These are phyloP conservation scores for Pyrenochaeta sp. DNA, from an alignment of 2,329 filamentous ascomycete genomes.

Conservation along the genomic window DNA sequence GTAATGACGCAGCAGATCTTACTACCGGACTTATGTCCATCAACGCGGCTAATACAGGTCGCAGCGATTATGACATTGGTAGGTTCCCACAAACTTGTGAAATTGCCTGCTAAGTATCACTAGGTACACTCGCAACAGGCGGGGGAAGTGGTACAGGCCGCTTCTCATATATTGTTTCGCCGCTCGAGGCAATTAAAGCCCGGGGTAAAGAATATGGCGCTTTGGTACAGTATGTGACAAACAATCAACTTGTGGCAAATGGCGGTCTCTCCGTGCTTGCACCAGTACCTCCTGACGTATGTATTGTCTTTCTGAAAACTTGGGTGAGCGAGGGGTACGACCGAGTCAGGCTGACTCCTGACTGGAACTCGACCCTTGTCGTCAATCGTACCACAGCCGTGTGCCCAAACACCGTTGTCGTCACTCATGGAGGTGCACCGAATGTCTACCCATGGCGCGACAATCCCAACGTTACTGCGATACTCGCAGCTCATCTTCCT, in stretches of 20 bases:
- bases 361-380: conserved; percentile 51
- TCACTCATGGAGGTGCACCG: conserved; percentile 51
- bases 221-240: conserved; percentile 56
- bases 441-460: conserved; percentile 51
- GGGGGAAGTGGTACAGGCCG: conserved; percentile 53
- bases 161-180: conserved; percentile 48
- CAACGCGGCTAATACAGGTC: too few relatives aligned
- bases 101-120: too few relatives aligned
- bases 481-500: conserved; percentile 50
- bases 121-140: conserved; percentile 54
- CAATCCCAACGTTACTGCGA: conserved; percentile 51
- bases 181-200: conserved; percentile 51
- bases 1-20: conserved; percentile 55
- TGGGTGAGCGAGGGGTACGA: conserved; percentile 56
- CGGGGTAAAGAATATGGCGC: conserved; percentile 32
- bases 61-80: conserved; percentile 45
- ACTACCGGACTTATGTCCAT: conserved; percentile 49
- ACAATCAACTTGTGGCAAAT: conserved; percentile 46
- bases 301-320: conserved; percentile 65
- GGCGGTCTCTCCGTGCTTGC: conserved; percentile 31
- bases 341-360: conserved; percentile 46
- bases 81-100: too few relatives aligned
- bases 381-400: conserved; percentile 52
- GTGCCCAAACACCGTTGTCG: conserved; percentile 60
- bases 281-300: conserved; percentile 53